Evolutionary conservation across 768 basidiomycete genomes (phyloP).

Genomic region (Boletus sp.): DNA sequence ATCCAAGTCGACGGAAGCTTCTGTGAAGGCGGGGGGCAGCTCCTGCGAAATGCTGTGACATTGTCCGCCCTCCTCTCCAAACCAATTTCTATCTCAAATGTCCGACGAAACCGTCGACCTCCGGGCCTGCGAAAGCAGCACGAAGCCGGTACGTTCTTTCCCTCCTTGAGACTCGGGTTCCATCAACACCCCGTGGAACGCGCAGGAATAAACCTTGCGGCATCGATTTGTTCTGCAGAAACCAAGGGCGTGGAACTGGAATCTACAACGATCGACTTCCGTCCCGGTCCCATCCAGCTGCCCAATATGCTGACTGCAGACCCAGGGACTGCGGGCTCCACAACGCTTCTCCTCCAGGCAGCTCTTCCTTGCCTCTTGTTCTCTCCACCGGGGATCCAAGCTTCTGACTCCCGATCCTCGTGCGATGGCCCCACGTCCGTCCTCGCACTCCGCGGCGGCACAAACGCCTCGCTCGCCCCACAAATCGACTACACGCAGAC

Average conservation of each 20-base stretch:
- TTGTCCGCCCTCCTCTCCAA: slow-evolving; percentile 63
- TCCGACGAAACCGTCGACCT: slow-evolving; percentile 53
- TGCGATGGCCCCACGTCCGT: slow-evolving; percentile 33
- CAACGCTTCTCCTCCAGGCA: slow-evolving; percentile 67
- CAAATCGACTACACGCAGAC: slow-evolving; percentile 71
- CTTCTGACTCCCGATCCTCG: neutral
- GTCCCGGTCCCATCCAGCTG: slow-evolving; percentile 43
- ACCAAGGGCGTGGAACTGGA: slow-evolving; percentile 52
- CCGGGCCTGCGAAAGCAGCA: slow-evolving; percentile 75
- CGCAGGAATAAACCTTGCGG: slow-evolving; percentile 62
- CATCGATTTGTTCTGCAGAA: slow-evolving; percentile 54
- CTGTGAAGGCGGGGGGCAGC: slow-evolving; percentile 64
- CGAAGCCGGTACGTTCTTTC: slow-evolving; percentile 47
- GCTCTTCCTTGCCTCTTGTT: slow-evolving; percentile 69
- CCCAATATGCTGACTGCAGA: slow-evolving; percentile 44
- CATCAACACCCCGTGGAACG: too few species aligned
- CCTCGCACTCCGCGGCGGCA: slow-evolving; percentile 63
- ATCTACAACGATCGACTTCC: slow-evolving; percentile 54
- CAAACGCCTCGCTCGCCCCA: slow-evolving; percentile 67
- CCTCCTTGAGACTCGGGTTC: neutral
- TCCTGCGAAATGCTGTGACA: slow-evolving; percentile 65
- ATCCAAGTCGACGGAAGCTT: slow-evolving; percentile 43
- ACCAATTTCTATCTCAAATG: slow-evolving; percentile 56
- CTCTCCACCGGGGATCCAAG: slow-evolving; percentile 24
- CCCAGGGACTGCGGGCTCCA: slow-evolving; percentile 64